Evolutionary conservation across 2,329 filamentous ascomycete genomes (phyloP).

Genomic region (Xylaria polymorpha): DNA sequence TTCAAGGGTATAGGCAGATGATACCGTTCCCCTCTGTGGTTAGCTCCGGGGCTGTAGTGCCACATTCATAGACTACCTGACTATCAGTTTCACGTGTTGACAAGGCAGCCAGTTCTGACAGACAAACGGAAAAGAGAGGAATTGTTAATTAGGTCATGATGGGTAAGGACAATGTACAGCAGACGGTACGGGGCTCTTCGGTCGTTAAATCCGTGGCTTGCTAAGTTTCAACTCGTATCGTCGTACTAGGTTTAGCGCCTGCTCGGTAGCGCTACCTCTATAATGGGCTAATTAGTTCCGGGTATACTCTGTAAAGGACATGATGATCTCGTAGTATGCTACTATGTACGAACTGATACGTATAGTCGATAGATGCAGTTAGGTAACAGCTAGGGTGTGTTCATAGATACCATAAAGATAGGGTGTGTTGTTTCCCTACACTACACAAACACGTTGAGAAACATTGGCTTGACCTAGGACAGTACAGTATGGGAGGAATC

Average conservation of each 20-base stretch:
- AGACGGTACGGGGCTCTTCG: not conserved
- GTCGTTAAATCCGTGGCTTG: conserved; percentile 1
- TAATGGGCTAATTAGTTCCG: not conserved
- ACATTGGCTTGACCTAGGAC: too few species aligned
- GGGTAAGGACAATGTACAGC: not conserved
- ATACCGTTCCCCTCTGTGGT: not conserved
- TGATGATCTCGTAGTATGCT: too few species aligned
- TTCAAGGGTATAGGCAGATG: not conserved
- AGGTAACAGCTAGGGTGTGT: too few species aligned
- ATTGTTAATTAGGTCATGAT: not conserved
- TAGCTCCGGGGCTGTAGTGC: not conserved
- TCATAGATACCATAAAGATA: too few species aligned
- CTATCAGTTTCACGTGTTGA: not conserved
- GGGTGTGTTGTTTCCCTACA: too few species aligned
- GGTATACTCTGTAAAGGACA: too few species aligned
- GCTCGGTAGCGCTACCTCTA: not conserved
- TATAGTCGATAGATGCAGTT: too few species aligned
- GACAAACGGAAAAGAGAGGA: not conserved
- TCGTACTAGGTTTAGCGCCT: conserved; percentile 3
- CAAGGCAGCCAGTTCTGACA: not conserved
- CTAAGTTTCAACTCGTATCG: not conserved
- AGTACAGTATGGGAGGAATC: too few species aligned
- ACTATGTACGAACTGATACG: too few species aligned
- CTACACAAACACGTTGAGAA: too few species aligned
- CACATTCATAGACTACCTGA: not conserved